Percentiles rank a stretch among this genome's conserved stretches.
These are phyloP conservation scores for Cyberlindnera veronae DNA, from an alignment of 805 yeast species.

Conservation along the genomic window DNA sequence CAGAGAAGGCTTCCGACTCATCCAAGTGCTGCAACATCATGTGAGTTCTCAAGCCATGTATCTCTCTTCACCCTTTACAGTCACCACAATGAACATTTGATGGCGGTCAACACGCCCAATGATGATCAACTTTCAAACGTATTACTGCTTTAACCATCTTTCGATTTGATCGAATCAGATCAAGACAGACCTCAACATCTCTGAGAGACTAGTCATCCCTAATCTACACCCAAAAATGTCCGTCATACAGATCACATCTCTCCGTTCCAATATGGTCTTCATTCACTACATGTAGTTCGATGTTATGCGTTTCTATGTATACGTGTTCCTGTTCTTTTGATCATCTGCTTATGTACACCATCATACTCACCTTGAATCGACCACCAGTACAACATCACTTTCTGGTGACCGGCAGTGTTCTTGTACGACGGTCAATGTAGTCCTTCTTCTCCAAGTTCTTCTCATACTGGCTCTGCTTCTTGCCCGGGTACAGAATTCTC, in stretches of 20 bases:
- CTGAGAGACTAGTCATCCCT: no score
- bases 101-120: neutral
- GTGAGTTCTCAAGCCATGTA: slow-evolving; percentile 17
- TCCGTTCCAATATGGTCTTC: neutral
- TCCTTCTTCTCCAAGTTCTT: slow-evolving; percentile 49
- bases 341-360: neutral
- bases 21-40: slow-evolving; percentile 31
- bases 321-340: no score
- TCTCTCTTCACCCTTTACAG: neutral
- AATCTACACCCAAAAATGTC: no score
- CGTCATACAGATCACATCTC: neutral
- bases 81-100: neutral
- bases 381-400: slow-evolving; percentile 10
- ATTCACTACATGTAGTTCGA: neutral
- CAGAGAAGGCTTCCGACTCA: slow-evolving; percentile 24
- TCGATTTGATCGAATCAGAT: no score
- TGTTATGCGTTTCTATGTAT: neutral
- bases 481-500: slow-evolving; percentile 71
- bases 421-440: slow-evolving; percentile 52
- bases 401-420: slow-evolving; percentile 50
- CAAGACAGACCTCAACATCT: no score
- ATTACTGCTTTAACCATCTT: no score
- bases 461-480: slow-evolving; percentile 43
- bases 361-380: slow-evolving; percentile 1
- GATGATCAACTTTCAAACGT: no score